A percentile compares a stretch with the other conserved stretches of the same genome.
These are phyloP conservation scores for Craterostigma plantagineum DNA, from an alignment of 257 asterid species.

Conservation along the genomic window DNA sequence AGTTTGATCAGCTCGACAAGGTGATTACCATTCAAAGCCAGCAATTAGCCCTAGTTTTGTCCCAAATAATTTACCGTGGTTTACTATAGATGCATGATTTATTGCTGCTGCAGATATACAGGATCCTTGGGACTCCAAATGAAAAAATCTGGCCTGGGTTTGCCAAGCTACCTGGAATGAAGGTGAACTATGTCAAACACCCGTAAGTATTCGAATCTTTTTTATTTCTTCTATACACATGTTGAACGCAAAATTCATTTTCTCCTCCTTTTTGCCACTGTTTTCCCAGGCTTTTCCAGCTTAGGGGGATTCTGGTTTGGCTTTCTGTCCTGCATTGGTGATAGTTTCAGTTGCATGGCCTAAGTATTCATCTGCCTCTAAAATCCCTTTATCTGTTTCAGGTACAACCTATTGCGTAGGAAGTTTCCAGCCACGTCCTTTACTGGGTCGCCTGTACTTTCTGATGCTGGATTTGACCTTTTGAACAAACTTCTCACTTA, in stretches of 20 bases:
- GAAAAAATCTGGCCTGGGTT: constrained; percentile 84
- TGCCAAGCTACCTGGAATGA: constrained; percentile 62
- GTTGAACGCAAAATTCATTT: too few species aligned
- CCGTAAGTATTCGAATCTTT: constrained; percentile 29
- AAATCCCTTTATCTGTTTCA: constrained; percentile 23
- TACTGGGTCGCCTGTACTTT: constrained; percentile 64
- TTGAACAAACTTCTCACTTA: constrained; percentile 59
- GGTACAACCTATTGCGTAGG: constrained; percentile 53
- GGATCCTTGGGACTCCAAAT: constrained; percentile 71
- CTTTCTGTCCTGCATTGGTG: too few species aligned
- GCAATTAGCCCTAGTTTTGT: background rate
- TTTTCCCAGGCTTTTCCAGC: too few species aligned
- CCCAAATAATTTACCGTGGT: background rate
- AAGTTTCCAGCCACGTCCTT: constrained; percentile 57
- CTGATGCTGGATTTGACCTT: constrained; percentile 84
- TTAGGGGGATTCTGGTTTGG: too few species aligned
- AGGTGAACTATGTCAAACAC: constrained; percentile 69
- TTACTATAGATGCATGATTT: constrained; percentile 7
- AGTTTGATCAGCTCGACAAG: constrained; percentile 85
- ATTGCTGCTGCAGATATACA: constrained; percentile 39
- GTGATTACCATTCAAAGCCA: constrained; percentile 15
- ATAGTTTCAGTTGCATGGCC: too few species aligned
- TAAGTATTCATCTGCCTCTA: too few species aligned
- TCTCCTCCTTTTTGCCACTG: constrained; percentile 16
- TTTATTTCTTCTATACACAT: too few species aligned